Base-by-base conservation (phyloP, 169 alveolate species). In the Plasmodium malariae region DNA sequence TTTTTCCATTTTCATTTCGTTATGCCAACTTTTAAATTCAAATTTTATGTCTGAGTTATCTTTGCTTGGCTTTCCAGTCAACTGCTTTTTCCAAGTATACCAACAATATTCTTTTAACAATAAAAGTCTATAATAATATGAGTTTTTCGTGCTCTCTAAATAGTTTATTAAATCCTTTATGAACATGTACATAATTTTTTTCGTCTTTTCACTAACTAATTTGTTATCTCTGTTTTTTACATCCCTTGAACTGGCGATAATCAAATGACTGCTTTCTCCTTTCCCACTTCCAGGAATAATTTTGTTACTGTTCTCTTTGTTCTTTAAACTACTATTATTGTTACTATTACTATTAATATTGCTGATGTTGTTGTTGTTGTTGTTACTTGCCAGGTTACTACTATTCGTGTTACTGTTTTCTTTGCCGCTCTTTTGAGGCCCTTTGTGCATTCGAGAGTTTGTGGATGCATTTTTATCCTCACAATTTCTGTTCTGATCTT, bases 81-180 rank as follows among this genome's bases (percentile, higher is more conserved):
- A 40, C 17, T 76, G 74, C 48, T 76, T 76, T 28, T 76, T 76
- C 89, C 89, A 76, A 2, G 9, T 48, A 48, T 76, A 76, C 89
- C 89, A 76, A 28, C 78, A 62, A 55, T 76, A 60, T 40, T 76
- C 89, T 4, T 43, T 62, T 9, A 59, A 11, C 12, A 76, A 19
- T 21, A 76, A 36, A 24, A 2, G 28, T 36, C 17, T 43, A n/a
- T 45, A 71, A 55, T 24, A 32, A 28, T 34, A 11, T 21, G 24
- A 17, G 2, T 43, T 45, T 60, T 17, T 62, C 7, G 37, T 43
- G 7, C 32, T 11, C 0, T 67, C 69, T 43, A 76, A 69, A 62
- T 63, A 62, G 30, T 67, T 63, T 30, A 76, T 30, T 43, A 76
- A 24, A 3, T 76, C 89, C 54, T 62, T 76, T 9, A 60, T 51